Conservation (phyloP, 164 flowering plant species). For the Piper longum region DNA sequence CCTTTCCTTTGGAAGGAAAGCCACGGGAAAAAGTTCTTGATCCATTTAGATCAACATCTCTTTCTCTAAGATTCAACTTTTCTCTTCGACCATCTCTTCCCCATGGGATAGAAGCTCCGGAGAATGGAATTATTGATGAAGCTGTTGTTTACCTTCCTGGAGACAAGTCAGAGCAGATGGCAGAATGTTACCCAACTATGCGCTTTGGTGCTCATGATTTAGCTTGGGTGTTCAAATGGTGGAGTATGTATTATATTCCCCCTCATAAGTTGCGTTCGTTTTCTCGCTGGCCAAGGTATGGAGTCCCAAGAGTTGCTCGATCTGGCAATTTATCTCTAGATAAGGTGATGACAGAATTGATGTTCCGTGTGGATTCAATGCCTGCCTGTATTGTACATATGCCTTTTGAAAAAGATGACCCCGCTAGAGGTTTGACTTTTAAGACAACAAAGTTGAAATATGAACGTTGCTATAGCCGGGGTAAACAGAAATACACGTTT, state of each 20-base stretch:
- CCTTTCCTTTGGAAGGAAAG: constrained; percentile 74
- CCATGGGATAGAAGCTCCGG: constrained; percentile 24
- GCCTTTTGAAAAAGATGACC: constrained; percentile 82
- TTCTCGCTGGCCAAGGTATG: constrained; percentile 96
- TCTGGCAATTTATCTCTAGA: constrained; percentile 94
- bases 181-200: constrained; percentile 35
- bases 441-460: constrained; percentile 61
- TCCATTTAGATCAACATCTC: constrained; percentile 88
- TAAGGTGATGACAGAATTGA: constrained; percentile 92
- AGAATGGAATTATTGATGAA: constrained; percentile 15
- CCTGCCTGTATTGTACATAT: constrained; percentile 64
- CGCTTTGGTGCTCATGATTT: constrained; percentile 89
- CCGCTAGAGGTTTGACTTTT: constrained; percentile 84
- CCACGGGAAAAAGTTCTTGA: constrained; percentile 72
- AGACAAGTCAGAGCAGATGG: constrained; percentile 16
- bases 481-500: constrained; percentile 78
- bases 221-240: constrained; percentile 81
- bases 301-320: constrained; percentile 68
- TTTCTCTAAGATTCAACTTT: constrained; percentile 83
- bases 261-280: constrained; percentile 87
- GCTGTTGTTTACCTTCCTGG: constrained; percentile 21
- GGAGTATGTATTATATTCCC: constrained; percentile 71
- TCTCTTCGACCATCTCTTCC: constrained; percentile 48
- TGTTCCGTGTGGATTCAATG: constrained; percentile 73
- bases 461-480: constrained; percentile 72